Conservation (phyloP, 2,329 filamentous ascomycete species). For the Ascochyta viciae-villosae region DNA sequence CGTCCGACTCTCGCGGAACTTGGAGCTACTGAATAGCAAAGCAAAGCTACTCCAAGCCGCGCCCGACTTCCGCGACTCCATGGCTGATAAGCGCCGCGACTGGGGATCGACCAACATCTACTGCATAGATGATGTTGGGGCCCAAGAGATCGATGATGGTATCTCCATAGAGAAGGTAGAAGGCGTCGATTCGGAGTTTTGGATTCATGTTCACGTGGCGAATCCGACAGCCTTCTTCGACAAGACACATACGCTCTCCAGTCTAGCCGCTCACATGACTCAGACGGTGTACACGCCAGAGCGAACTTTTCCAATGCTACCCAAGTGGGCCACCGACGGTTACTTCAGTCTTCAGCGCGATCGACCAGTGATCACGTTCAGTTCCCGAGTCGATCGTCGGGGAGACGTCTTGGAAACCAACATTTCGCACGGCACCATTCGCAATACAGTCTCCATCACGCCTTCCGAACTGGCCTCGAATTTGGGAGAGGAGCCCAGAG, state of each 20-base stretch:
- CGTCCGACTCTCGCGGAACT: constrained; percentile 52
- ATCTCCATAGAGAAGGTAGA: constrained; percentile 71
- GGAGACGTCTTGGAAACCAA: constrained; percentile 63
- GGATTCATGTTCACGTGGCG: constrained; percentile 80
- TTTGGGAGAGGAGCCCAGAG: constrained; percentile 45
- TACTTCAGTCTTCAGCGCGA: constrained; percentile 62
- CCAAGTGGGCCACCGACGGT: constrained; percentile 55
- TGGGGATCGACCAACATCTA: constrained; percentile 69
- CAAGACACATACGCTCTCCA: constrained; percentile 64
- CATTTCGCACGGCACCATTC: constrained; percentile 60
- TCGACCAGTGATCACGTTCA: constrained; percentile 68
- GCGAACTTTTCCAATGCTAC: constrained; percentile 64
- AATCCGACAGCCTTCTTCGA: constrained; percentile 76
- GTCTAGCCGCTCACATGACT: constrained; percentile 66
- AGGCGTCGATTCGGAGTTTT: constrained; percentile 61
- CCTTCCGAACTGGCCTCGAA: constrained; percentile 47
- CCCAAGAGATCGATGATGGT: constrained; percentile 79
- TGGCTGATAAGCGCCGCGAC: constrained; percentile 64
- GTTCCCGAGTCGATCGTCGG: constrained; percentile 59
- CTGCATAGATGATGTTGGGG: constrained; percentile 73
- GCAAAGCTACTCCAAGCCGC: constrained; percentile 31
- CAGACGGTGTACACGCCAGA: constrained; percentile 66
- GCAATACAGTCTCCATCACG: constrained; percentile 63
- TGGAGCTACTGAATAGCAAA: constrained; percentile 51
- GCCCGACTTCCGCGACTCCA: constrained; percentile 58